Conservation (phyloP, 345 rosid genomes). For the Bruguiera parviflora region DNA sequence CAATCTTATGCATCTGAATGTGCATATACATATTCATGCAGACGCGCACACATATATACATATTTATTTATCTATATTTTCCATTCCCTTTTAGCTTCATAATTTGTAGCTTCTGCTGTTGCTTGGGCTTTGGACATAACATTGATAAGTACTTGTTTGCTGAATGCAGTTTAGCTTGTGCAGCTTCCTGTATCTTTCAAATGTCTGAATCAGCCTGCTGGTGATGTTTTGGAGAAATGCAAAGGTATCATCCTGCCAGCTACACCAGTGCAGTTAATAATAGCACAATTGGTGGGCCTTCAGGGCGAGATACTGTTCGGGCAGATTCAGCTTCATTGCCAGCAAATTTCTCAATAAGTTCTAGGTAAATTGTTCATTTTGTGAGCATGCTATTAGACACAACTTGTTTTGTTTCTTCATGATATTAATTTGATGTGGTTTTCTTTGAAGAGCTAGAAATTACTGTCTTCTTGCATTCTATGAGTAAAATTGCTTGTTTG, state of each 20-base stretch:
- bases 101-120: background rate
- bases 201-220: constrained; percentile 86
- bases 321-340: constrained; percentile 75
- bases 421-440: background rate
- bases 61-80: too few species aligned
- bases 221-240: constrained; percentile 92
- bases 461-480: background rate
- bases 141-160: background rate
- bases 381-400: too few species aligned
- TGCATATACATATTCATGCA: too few species aligned
- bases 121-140: constrained; percentile 2
- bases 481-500: background rate
- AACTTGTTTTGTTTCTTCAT: too few species aligned
- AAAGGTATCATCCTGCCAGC: constrained; percentile 88
- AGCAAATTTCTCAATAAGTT: constrained; percentile 54
- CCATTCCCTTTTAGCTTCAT: too few species aligned
- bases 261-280: constrained; percentile 96
- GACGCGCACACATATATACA: too few species aligned
- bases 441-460: background rate
- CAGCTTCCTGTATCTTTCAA: constrained; percentile 34
- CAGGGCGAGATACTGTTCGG: constrained; percentile 72
- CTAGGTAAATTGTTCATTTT: constrained; percentile 46
- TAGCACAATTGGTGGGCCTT: constrained; percentile 64
- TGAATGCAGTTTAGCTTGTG: constrained; percentile 37
- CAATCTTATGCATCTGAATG: too few species aligned